phyloP scores from a whole-genome alignment of 371 early-diverging fungal species.

The Mycotypha africana region DNA sequence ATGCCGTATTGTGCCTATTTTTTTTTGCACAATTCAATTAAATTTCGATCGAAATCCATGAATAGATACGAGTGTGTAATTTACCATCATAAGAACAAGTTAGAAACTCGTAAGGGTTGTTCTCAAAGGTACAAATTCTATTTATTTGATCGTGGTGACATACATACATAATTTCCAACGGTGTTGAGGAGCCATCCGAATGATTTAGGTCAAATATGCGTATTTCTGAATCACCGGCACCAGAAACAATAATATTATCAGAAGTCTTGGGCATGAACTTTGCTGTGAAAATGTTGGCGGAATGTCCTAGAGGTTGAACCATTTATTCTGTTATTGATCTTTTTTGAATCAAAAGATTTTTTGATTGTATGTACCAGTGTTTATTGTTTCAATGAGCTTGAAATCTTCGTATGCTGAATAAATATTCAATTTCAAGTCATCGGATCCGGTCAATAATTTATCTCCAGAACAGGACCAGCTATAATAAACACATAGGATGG shows the following conservation, averaged over 20 bases:
- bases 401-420: constrained; percentile 40
- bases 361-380: constrained; percentile 1
- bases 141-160: constrained; percentile 58
- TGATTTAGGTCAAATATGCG: constrained; percentile 52
- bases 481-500: neutral
- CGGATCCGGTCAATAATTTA: constrained; percentile 60
- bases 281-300: constrained; percentile 73
- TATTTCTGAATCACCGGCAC: constrained; percentile 64
- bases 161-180: constrained; percentile 31
- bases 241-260: constrained; percentile 57
- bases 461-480: constrained; percentile 59
- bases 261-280: constrained; percentile 64
- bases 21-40: no score
- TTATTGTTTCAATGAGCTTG: constrained; percentile 14
- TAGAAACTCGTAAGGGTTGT: constrained; percentile 50
- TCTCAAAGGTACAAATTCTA: constrained; percentile 39
- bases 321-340: neutral
- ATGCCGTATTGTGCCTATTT: constrained; percentile 54
- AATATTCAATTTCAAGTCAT: constrained; percentile 56
- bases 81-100: constrained; percentile 66
- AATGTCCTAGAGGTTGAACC: constrained; percentile 65
- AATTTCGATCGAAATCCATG: no score
- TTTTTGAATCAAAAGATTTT: neutral
- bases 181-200: neutral
- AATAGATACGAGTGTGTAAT: no score